phyloP scores from a whole-genome alignment of 106 monocot species.

The Dendrobium officinale region DNA sequence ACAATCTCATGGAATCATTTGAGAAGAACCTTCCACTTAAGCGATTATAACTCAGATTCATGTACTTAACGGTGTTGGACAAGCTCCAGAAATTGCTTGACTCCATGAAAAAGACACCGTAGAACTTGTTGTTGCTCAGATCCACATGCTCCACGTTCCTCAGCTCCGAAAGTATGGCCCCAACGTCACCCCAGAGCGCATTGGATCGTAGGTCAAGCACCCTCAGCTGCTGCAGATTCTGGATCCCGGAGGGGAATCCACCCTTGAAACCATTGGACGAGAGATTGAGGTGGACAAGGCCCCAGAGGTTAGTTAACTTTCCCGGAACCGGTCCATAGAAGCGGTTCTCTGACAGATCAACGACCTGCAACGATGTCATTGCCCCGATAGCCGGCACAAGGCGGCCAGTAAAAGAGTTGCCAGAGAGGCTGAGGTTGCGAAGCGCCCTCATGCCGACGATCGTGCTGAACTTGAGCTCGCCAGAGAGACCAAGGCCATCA shows the following conservation, averaged over 20 bases:
- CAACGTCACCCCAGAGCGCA: constrained; percentile 36
- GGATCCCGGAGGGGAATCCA: constrained; percentile 43
- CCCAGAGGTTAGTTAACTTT: constrained; percentile 39
- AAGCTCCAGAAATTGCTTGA: constrained; percentile 27
- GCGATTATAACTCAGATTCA: constrained; percentile 66
- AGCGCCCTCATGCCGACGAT: constrained; percentile 37
- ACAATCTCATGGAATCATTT: constrained; percentile 28
- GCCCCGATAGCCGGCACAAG: constrained; percentile 52
- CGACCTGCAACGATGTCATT: constrained; percentile 34
- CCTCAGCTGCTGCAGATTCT: constrained; percentile 57
- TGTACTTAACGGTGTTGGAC: constrained; percentile 36
- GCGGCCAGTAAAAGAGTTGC: constrained; percentile 71
- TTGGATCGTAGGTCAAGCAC: constrained; percentile 67
- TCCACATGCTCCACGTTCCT: constrained; percentile 57
- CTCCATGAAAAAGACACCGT: constrained; percentile 36
- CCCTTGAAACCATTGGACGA: constrained; percentile 58
- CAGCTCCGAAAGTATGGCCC: constrained; percentile 32
- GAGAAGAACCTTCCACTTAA: constrained; percentile 61
- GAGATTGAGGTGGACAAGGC: constrained; percentile 56
- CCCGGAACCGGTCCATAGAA: constrained; percentile 80
- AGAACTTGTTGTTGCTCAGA: constrained; percentile 59
- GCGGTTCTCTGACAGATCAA: constrained; percentile 79
- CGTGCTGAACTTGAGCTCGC: constrained; percentile 63
- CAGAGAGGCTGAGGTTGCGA: constrained; percentile 48
- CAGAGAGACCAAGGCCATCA: constrained; percentile 48